These are phyloP conservation scores for Peniophora sp. DNA, from an alignment of 1,284 basidiomycete species.

Conservation along the genomic window DNA sequence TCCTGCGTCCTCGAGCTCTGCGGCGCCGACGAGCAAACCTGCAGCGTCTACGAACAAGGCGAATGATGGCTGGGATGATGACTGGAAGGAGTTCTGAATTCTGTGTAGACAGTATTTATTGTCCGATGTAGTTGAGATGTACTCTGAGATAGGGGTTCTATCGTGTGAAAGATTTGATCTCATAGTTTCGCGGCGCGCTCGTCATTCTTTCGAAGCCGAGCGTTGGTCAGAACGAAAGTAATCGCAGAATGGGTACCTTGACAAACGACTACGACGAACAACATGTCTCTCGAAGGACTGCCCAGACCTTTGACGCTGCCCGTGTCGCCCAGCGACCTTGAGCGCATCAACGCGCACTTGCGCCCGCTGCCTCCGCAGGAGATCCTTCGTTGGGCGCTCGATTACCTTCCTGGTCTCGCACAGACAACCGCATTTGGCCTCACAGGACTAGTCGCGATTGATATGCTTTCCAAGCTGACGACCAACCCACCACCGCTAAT, in stretches of 20 bases:
- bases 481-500: constrained; percentile 64
- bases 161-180: too few relatives aligned
- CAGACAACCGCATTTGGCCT: constrained; percentile 94
- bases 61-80: constrained; percentile 48
- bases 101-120: not conserved
- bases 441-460: constrained; percentile 84
- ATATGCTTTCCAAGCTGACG: constrained; percentile 85
- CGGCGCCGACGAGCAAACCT: constrained; percentile 12
- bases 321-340: constrained; percentile 54
- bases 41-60: constrained; percentile 29
- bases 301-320: constrained; percentile 53
- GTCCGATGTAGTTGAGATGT: not conserved
- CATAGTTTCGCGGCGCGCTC: too few relatives aligned
- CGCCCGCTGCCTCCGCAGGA: constrained; percentile 67
- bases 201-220: too few relatives aligned
- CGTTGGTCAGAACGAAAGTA: not conserved
- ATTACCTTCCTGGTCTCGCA: constrained; percentile 71
- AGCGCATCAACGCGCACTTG: constrained; percentile 68
- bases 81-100: constrained; percentile 70
- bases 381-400: constrained; percentile 78
- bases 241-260: not conserved
- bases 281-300: constrained; percentile 14
- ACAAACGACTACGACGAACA: not conserved
- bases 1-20: constrained; percentile 8
- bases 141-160: not conserved